phyloP scores from a whole-genome alignment of 257 asterid species.

The Petunia secreta region DNA sequence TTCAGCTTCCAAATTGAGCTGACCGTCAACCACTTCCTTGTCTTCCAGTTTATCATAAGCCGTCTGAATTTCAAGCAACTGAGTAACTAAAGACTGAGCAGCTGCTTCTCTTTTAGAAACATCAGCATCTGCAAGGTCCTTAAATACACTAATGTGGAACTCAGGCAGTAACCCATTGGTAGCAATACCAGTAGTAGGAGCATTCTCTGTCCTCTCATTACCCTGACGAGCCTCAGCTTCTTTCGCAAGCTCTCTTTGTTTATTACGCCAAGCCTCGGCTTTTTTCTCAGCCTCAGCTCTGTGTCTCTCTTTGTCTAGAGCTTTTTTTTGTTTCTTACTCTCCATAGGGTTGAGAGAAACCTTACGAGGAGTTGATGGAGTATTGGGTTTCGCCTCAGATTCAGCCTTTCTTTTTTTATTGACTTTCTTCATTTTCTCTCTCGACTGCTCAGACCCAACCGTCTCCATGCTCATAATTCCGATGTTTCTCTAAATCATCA shows the following conservation, averaged over 20 bases:
- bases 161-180: constrained; percentile 66
- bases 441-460: constrained; percentile 45
- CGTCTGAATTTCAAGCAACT: constrained; percentile 75
- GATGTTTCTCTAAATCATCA: background rate
- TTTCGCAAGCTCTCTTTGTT: no score
- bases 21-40: constrained; percentile 74
- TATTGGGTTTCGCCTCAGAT: constrained; percentile 34
- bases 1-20: constrained; percentile 81
- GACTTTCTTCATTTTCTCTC: constrained; percentile 62
- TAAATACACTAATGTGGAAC: constrained; percentile 90
- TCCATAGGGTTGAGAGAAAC: constrained; percentile 65
- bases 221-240: no score
- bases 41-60: constrained; percentile 77
- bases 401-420: constrained; percentile 50
- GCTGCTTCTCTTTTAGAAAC: constrained; percentile 68
- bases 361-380: constrained; percentile 46
- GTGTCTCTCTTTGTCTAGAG: constrained; percentile 61
- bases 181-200: constrained; percentile 34
- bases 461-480: constrained; percentile 31
- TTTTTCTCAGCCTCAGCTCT: constrained; percentile 35
- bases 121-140: constrained; percentile 69
- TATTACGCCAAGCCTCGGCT: constrained; percentile 29
- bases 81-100: constrained; percentile 62
- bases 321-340: constrained; percentile 60
- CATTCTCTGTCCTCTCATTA: constrained; percentile 37